Conservation (phyloP, 2,329 filamentous ascomycete genomes). For the Diaporthe sp. region DNA sequence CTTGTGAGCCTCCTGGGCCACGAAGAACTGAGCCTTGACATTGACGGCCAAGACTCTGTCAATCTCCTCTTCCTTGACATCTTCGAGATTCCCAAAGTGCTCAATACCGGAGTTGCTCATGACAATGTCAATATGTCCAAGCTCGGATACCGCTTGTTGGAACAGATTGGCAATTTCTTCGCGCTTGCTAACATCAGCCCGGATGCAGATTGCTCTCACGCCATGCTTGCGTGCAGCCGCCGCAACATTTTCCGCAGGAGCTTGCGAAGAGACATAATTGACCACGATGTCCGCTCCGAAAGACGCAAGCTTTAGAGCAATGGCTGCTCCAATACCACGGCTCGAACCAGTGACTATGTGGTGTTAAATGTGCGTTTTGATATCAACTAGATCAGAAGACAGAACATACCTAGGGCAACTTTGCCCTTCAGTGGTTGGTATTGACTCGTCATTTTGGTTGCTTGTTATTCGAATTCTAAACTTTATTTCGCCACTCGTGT, state of each 20-base stretch:
- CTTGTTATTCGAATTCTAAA: neutral
- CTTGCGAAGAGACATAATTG: slow-evolving; percentile 24
- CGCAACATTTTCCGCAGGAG: slow-evolving; percentile 32
- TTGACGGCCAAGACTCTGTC: slow-evolving; percentile 39
- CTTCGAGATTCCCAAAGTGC: slow-evolving; percentile 37
- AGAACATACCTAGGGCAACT: slow-evolving; percentile 20
- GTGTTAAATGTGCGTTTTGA: neutral
- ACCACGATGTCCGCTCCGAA: slow-evolving; percentile 25
- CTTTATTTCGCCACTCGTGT: neutral
- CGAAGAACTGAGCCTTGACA: slow-evolving; percentile 41
- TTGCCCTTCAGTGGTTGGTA: slow-evolving; percentile 19
- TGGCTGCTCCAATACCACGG: slow-evolving; percentile 33
- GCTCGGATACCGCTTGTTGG: slow-evolving; percentile 39
- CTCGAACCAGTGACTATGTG: slow-evolving; percentile 27
- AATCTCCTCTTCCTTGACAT: slow-evolving; percentile 37
- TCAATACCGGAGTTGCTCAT: slow-evolving; percentile 47
- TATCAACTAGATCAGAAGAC: neutral
- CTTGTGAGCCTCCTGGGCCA: slow-evolving; percentile 37
- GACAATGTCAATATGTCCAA: slow-evolving; percentile 45
- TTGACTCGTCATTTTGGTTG: neutral
- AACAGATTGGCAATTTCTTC: slow-evolving; percentile 44
- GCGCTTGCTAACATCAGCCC: slow-evolving; percentile 45
- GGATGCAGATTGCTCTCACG: slow-evolving; percentile 39
- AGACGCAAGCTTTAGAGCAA: slow-evolving; percentile 20
- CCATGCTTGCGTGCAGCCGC: slow-evolving; percentile 31